Evolutionary conservation across 164 flowering plant species (phyloP).

Genomic region (Chimonanthus praecox): DNA sequence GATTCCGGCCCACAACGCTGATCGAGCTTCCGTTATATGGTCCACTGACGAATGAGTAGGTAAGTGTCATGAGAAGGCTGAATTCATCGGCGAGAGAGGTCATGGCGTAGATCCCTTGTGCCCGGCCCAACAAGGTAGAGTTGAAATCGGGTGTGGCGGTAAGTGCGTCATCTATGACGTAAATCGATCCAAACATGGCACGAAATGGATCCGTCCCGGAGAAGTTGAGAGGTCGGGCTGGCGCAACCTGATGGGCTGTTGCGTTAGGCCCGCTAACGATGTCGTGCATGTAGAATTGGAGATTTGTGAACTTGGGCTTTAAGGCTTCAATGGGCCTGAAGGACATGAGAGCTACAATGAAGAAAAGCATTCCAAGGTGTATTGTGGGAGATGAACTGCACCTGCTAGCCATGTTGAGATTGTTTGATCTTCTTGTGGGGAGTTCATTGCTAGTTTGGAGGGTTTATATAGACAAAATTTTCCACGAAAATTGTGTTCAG

Average conservation of each 20-base stretch:
- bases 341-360: background rate
- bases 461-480: background rate
- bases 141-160: slow-evolving; percentile 18
- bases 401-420: background rate
- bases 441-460: background rate
- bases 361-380: background rate
- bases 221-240: slow-evolving; percentile 6
- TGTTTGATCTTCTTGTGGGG: background rate
- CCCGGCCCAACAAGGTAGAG: slow-evolving; percentile 28
- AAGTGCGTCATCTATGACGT: slow-evolving; percentile 28
- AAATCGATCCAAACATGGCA: slow-evolving; percentile 21
- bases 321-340: slow-evolving; percentile 13
- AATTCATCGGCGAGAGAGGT: slow-evolving; percentile 22
- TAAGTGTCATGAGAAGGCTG: slow-evolving; percentile 6
- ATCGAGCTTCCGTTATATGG: slow-evolving; percentile 34
- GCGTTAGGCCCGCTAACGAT: slow-evolving; percentile 21
- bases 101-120: slow-evolving; percentile 32
- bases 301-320: slow-evolving; percentile 4
- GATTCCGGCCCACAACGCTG: slow-evolving; percentile 36
- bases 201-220: slow-evolving; percentile 13
- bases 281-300: slow-evolving; percentile 37
- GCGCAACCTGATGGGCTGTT: slow-evolving; percentile 26
- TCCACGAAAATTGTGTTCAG: background rate
- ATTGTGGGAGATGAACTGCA: background rate
- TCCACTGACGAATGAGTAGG: slow-evolving; percentile 23